Conservation (phyloP, 2,329 filamentous ascomycete species). For the Zymoseptoria tritici region DNA sequence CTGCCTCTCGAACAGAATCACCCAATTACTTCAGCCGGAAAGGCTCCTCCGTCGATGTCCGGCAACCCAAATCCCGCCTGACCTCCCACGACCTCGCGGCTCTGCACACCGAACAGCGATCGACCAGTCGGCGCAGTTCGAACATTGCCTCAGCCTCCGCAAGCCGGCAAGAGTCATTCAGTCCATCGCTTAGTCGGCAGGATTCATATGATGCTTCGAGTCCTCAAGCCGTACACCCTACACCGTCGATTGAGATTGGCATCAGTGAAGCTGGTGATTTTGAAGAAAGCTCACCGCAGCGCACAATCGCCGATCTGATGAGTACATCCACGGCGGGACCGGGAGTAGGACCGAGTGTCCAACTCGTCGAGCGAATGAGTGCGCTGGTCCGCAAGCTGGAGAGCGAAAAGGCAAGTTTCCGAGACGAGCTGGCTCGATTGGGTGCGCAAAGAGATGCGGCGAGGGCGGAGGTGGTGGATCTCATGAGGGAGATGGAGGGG, state of each 20-base stretch:
- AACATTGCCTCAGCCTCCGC: slow-evolving; percentile 22
- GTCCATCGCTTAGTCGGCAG: slow-evolving; percentile 17
- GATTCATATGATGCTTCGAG: background rate
- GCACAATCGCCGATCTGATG: slow-evolving; percentile 53
- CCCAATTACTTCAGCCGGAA: slow-evolving; percentile 32
- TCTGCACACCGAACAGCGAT: slow-evolving; percentile 21
- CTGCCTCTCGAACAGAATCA: slow-evolving; percentile 30
- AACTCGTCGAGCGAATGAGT: slow-evolving; percentile 93
- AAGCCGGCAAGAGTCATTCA: slow-evolving; percentile 40
- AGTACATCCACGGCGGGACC: slow-evolving; percentile 62
- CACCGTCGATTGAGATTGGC: slow-evolving; percentile 43
- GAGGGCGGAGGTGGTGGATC: slow-evolving; percentile 75
- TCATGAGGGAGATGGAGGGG: slow-evolving; percentile 80
- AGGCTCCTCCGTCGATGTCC: slow-evolving; percentile 26
- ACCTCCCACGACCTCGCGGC: slow-evolving; percentile 22
- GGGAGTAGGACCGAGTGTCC: slow-evolving; percentile 76
- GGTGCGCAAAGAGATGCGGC: slow-evolving; percentile 85
- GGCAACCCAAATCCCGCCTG: slow-evolving; percentile 25
- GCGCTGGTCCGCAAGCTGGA: slow-evolving; percentile 85
- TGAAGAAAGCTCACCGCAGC: slow-evolving; percentile 56
- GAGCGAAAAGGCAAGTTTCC: slow-evolving; percentile 79
- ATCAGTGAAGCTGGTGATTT: slow-evolving; percentile 46
- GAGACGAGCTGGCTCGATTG: slow-evolving; percentile 76
- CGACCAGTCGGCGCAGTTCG: slow-evolving; percentile 28
- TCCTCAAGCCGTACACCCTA: slow-evolving; percentile 22